Evolutionary conservation across 208 protist species (phyloP).

Genomic region (Trypanosomatidae sp.): DNA sequence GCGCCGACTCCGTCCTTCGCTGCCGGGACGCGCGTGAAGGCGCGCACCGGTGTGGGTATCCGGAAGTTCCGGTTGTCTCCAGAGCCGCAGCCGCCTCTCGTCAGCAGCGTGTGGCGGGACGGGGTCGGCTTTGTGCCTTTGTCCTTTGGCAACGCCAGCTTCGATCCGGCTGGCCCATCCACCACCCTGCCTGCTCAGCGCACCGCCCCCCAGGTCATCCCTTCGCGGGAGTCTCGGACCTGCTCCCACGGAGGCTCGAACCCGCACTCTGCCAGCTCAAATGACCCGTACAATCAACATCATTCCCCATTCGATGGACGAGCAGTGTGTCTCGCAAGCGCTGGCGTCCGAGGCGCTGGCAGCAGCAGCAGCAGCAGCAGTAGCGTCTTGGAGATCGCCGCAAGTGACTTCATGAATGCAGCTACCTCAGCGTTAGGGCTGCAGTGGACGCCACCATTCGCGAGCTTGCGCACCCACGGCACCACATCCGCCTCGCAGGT

Average conservation of each 20-base stretch:
- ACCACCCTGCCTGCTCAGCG: background rate
- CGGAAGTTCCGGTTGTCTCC: background rate
- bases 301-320: conserved; percentile 12
- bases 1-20: background rate
- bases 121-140: conserved; percentile 16
- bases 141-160: conserved; percentile 2
- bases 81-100: background rate
- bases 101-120: background rate
- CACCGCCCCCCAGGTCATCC: background rate
- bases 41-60: background rate
- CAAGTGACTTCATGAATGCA: conserved; percentile 12
- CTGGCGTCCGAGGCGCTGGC: background rate
- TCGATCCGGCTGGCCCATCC: background rate
- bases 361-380: background rate
- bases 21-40: no score
- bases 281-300: conserved; percentile 18
- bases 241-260: conserved; percentile 6
- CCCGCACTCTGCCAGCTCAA: background rate
- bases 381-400: conserved; percentile 5
- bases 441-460: background rate
- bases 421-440: conserved; percentile 2
- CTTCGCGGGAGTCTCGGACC: background rate
- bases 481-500: background rate
- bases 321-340: conserved; percentile 11
- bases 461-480: background rate